A percentile compares a stretch with the other conserved stretches of the same genome.
These are phyloP conservation scores for Talaromyces wortmannii DNA, from an alignment of 495 filamentous ascomycete genomes.

Conservation along the genomic window DNA sequence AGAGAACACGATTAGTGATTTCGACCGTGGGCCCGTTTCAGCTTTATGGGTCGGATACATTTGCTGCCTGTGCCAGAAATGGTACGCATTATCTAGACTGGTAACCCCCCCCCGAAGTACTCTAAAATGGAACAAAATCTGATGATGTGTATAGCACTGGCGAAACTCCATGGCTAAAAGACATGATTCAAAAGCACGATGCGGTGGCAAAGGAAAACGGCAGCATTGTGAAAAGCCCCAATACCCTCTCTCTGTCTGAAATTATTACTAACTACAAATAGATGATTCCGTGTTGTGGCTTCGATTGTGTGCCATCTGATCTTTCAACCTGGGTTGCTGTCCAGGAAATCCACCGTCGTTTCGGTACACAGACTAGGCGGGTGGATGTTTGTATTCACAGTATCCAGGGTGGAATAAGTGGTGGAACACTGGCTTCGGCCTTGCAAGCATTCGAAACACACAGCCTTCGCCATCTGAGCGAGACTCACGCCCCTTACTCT, in stretches of 20 bases:
- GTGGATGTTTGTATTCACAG: background rate
- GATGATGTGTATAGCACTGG: conserved; percentile 50
- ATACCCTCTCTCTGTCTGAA: background rate
- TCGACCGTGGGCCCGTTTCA: conserved; percentile 59
- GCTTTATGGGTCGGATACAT: conserved; percentile 66
- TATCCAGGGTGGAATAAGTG: conserved; percentile 12
- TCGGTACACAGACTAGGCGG: conserved; percentile 50
- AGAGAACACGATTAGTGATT: background rate
- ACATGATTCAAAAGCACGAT: conserved; percentile 78
- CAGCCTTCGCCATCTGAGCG: conserved; percentile 57
- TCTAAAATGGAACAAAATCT: background rate
- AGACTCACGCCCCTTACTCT: conserved; percentile 53
- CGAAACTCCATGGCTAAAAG: conserved; percentile 71
- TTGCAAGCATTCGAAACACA: conserved; percentile 57
- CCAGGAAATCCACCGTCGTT: conserved; percentile 55
- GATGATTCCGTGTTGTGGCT: conserved; percentile 78
- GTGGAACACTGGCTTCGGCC: conserved; percentile 51
- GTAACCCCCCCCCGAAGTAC: conserved; percentile 13
- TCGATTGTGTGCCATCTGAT: conserved; percentile 83
- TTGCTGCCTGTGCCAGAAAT: conserved; percentile 76
- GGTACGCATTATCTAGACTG: conserved; percentile 91
- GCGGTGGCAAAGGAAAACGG: conserved; percentile 63
- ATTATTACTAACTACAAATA: conserved; percentile 20
- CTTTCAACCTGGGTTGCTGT: conserved; percentile 66
- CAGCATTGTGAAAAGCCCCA: conserved; percentile 50